Percentiles rank a stretch among this genome's conserved stretches.
phyloP scores from a whole-genome alignment of 108 stramenopile genomes.

The Cyclotella sp. region DNA sequence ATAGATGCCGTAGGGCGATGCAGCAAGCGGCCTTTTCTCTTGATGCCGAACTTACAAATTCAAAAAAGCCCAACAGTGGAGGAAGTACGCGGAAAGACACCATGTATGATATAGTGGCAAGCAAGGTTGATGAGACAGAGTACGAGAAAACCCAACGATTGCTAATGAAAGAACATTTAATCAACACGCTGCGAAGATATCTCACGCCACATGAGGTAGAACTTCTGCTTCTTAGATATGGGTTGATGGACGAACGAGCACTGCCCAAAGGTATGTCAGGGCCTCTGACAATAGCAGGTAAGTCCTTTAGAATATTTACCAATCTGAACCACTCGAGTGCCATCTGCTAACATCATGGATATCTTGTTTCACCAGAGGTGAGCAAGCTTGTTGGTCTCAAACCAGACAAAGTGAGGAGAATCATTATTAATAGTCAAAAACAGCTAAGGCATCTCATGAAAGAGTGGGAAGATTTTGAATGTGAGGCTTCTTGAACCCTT shows the following conservation, averaged over 20 bases:
- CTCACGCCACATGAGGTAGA: slow-evolving; percentile 65
- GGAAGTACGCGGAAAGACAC: slow-evolving; percentile 43
- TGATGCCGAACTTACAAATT: slow-evolving; percentile 66
- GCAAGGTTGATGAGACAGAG: slow-evolving; percentile 61
- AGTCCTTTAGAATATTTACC: background rate
- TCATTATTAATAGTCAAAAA: slow-evolving; percentile 71
- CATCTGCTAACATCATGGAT: no score
- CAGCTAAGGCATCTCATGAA: slow-evolving; percentile 64
- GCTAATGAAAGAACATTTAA: slow-evolving; percentile 73
- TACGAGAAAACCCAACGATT: slow-evolving; percentile 51
- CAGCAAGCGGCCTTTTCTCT: slow-evolving; percentile 71
- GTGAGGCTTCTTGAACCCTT: slow-evolving; percentile 41
- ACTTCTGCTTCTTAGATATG: slow-evolving; percentile 73
- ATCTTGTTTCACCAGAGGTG: slow-evolving; percentile 46
- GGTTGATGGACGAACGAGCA: slow-evolving; percentile 65
- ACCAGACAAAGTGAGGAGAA: slow-evolving; percentile 82
- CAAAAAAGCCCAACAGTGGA: slow-evolving; percentile 50
- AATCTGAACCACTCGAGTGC: no score
- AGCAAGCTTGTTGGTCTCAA: slow-evolving; percentile 73
- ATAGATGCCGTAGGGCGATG: slow-evolving; percentile 74
- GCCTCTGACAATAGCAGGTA: slow-evolving; percentile 73
- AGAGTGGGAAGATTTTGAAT: slow-evolving; percentile 77
- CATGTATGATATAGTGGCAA: slow-evolving; percentile 65
- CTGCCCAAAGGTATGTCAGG: slow-evolving; percentile 58
- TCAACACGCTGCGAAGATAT: slow-evolving; percentile 62